Base-by-base conservation (phyloP, 768 basidiomycete species). In the Leccinum obscurum region DNA sequence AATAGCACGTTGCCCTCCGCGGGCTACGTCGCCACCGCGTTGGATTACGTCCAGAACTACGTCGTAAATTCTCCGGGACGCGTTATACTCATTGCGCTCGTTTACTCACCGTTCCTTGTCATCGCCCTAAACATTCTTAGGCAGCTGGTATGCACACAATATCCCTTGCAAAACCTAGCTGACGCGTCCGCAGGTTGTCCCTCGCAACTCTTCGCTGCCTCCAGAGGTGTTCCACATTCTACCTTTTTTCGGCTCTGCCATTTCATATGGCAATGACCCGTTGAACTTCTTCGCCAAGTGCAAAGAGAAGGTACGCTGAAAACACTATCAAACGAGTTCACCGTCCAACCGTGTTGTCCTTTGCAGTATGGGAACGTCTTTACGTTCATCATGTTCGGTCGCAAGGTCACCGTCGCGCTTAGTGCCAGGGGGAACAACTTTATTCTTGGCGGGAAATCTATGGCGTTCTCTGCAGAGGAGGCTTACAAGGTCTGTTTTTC, bases 361-460 rank as follows among this genome's bases (percentile, higher is more conserved):
- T 54, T 24, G 13, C 60, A 99, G 97, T 89, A 98, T 68, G 97
- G 97, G 58, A 84, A 97, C 62, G 87, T 98, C n/a, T 99, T 98
- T 80, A 95, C 95, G 1, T 98, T 97, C 77, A 80, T 95, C 46
- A 77, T 99, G 8, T 77, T 98, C 57, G 97, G 97, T 44, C 86
- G 93, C 62, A 87, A 85, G 55, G 85, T 98, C 65, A 98, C 96
- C 2, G 95, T 95, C 55, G 88, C 93, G 3, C 82, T 98, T 22
- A 92, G 95, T 37, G 80, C 93, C 22, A 91, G 90, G 72, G 97
- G 97, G 22, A 96, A 91, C 75, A 94, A 98, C 77, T 90, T 97
- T 66, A 78, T 98, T 53, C 84, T 98, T 22, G 96, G 97, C 57
- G 97, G 97, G 26, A 97, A 95, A 78, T 87, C 92, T 32, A 87